A percentile compares a stretch with the other conserved stretches of the same genome.
Evolutionary conservation across 805 yeast species (phyloP).

Genomic region (Candida montana): DNA sequence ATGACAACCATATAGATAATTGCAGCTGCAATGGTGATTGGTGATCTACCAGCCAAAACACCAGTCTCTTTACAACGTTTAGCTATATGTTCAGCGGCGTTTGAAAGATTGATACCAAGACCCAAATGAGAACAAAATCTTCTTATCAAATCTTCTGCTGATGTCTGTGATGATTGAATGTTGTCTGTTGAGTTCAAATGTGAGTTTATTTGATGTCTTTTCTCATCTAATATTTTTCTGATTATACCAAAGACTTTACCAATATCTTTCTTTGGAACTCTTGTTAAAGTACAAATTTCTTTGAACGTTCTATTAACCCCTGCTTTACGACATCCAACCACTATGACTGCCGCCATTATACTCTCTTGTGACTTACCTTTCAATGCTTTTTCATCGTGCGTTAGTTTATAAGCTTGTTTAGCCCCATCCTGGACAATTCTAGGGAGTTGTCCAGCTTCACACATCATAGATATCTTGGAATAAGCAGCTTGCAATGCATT

Average conservation of each 20-base stretch:
- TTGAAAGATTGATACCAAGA: slow-evolving; percentile 73
- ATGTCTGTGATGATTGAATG: slow-evolving; percentile 72
- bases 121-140: slow-evolving; percentile 96
- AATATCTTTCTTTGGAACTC: slow-evolving; percentile 90
- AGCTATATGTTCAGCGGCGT: slow-evolving; percentile 91
- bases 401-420: slow-evolving; percentile 89
- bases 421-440: slow-evolving; percentile 96
- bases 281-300: slow-evolving; percentile 92
- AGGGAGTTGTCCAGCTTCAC: slow-evolving; percentile 94
- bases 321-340: slow-evolving; percentile 91
- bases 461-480: slow-evolving; percentile 87
- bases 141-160: slow-evolving; percentile 91
- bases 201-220: slow-evolving; percentile 24
- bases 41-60: slow-evolving; percentile 92
- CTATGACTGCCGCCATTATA: slow-evolving; percentile 94
- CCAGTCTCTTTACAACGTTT: slow-evolving; percentile 86
- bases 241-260: slow-evolving; percentile 87
- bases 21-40: slow-evolving; percentile 96
- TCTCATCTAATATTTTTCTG: slow-evolving; percentile 55
- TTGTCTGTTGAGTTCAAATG: slow-evolving; percentile 31
- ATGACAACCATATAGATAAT: slow-evolving; percentile 90
- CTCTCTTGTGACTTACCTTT: slow-evolving; percentile 90
- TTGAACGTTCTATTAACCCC: slow-evolving; percentile 91
- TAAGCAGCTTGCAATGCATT: slow-evolving; percentile 84
- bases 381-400: slow-evolving; percentile 78